Percentiles rank a stretch among this genome's conserved stretches.
phyloP scores from a whole-genome alignment of 306 rosid species.

The Mimosa bimucronata region DNA sequence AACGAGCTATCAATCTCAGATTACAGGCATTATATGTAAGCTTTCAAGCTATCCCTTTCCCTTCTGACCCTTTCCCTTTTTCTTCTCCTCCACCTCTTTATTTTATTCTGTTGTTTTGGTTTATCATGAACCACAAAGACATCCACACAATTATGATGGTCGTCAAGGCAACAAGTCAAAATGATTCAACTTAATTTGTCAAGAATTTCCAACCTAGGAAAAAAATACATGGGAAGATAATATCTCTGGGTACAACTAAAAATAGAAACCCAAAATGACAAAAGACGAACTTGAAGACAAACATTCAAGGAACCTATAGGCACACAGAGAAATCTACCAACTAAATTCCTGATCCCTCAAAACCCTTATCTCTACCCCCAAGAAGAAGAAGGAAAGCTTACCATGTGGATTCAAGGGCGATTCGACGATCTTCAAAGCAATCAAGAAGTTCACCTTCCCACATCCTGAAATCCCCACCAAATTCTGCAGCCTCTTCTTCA shows the following conservation, averaged over 20 bases:
- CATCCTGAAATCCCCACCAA: too few relatives aligned
- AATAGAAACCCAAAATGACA: slow-evolving; percentile 19
- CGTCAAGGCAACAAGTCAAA: slow-evolving; percentile 14
- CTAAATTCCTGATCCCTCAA: neutral
- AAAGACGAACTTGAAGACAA: neutral
- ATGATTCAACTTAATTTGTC: slow-evolving; percentile 11
- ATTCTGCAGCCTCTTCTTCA: too few relatives aligned
- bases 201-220: too few relatives aligned
- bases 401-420: slow-evolving; percentile 85
- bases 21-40: slow-evolving; percentile 30
- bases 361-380: neutral
- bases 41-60: neutral
- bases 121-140: slow-evolving; percentile 30
- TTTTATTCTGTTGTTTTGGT: neutral
- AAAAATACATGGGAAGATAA: neutral
- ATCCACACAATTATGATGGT: neutral
- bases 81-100: neutral
- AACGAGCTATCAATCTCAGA: slow-evolving; percentile 32
- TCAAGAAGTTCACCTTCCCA: slow-evolving; percentile 75
- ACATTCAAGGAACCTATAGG: slow-evolving; percentile 12
- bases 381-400: slow-evolving; percentile 26
- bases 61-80: neutral
- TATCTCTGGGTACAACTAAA: neutral
- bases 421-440: slow-evolving; percentile 80
- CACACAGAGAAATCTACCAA: neutral